Conservation (phyloP, 768 basidiomycete species). For the Hygrophorus pudorinus region DNA sequence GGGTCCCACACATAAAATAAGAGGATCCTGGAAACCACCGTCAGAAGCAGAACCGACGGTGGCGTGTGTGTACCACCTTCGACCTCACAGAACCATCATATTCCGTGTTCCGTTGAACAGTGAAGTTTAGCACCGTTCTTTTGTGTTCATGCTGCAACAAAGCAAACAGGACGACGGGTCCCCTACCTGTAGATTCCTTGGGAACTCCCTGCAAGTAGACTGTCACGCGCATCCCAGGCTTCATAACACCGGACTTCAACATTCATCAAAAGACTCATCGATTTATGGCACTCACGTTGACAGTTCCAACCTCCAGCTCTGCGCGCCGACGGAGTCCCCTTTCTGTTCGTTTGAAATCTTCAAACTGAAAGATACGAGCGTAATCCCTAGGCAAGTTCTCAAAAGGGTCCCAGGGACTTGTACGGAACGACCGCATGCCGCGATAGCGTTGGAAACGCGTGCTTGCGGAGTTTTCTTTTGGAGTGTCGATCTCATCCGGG, state of each 20-base stretch:
- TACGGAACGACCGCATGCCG: slow-evolving; percentile 85
- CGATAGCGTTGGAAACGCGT: slow-evolving; percentile 87
- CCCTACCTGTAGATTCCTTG: slow-evolving; percentile 34
- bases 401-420: slow-evolving; percentile 95
- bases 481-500: slow-evolving; percentile 95
- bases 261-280: neutral
- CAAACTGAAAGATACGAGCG: slow-evolving; percentile 92
- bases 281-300: slow-evolving; percentile 45
- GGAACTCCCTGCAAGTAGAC: slow-evolving; percentile 72
- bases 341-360: slow-evolving; percentile 85
- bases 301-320: slow-evolving; percentile 45
- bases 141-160: slow-evolving; percentile 96
- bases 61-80: slow-evolving; percentile 45
- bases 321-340: slow-evolving; percentile 56
- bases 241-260: slow-evolving; percentile 3
- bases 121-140: slow-evolving; percentile 84
- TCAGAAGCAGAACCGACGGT: neutral
- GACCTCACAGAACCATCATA: slow-evolving; percentile 82
- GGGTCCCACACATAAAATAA: slow-evolving; percentile 84
- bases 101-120: slow-evolving; percentile 92
- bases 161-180: slow-evolving; percentile 64
- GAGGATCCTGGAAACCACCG: slow-evolving; percentile 51
- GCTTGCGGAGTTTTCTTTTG: slow-evolving; percentile 69
- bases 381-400: slow-evolving; percentile 94
- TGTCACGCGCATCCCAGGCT: slow-evolving; percentile 80